These are phyloP conservation scores for Heteromeles arbutifolia DNA, from an alignment of 306 rosid genomes.

Conservation along the genomic window DNA sequence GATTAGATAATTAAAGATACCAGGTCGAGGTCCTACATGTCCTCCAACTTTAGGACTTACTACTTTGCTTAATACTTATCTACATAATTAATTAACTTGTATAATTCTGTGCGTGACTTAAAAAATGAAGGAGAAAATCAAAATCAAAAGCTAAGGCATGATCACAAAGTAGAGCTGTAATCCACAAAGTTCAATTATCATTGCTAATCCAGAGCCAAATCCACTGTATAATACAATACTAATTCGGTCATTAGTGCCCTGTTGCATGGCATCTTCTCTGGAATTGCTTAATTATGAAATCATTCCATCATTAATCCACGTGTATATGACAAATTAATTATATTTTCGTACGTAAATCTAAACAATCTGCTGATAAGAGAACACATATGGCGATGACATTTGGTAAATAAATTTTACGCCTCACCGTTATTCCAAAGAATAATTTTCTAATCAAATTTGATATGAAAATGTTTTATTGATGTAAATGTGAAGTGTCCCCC, in stretches of 20 bases:
- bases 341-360: neutral
- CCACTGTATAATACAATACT: neutral
- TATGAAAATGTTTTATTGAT: too few relatives aligned
- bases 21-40: constrained; percentile 17
- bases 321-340: neutral
- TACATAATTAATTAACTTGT: neutral
- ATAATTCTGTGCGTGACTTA: neutral
- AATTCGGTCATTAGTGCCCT: neutral
- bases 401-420: too few relatives aligned
- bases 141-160: constrained; percentile 1
- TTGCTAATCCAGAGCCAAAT: neutral
- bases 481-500: neutral
- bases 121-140: neutral
- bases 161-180: constrained; percentile 30
- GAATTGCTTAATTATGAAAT: neutral
- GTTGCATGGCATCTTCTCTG: neutral
- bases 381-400: too few relatives aligned
- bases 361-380: neutral
- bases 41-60: neutral
- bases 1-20: neutral
- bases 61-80: neutral
- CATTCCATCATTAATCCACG: neutral
- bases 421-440: neutral
- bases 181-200: constrained; percentile 19
- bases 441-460: neutral